Percentiles rank a stretch among this genome's conserved stretches.
Evolutionary conservation across 2,329 filamentous ascomycete genomes (phyloP).

Genomic region (Phyllosticta paracitricarpa): DNA sequence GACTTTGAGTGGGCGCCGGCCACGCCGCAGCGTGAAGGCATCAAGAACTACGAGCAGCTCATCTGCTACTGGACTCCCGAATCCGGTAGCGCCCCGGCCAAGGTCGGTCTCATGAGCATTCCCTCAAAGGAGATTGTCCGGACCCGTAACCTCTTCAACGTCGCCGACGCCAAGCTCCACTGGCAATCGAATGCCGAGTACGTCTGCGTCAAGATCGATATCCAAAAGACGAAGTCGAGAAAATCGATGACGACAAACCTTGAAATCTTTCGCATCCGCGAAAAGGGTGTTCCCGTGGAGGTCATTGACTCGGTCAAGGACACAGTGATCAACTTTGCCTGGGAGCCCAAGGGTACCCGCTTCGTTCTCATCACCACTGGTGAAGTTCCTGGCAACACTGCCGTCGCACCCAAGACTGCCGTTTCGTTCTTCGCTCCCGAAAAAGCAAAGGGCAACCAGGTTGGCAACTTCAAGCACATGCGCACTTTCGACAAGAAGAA

Average conservation of each 20-base stretch:
- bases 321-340: constrained; percentile 98
- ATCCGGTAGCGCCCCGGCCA: constrained; percentile 93
- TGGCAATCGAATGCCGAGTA: constrained; percentile 95
- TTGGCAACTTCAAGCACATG: constrained; percentile 94
- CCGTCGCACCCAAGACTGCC: constrained; percentile 84
- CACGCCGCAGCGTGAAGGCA: constrained; percentile 66
- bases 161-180: constrained; percentile 94
- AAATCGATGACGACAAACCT: constrained; percentile 95
- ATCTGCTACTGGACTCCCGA: constrained; percentile 99
- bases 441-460: constrained; percentile 70
- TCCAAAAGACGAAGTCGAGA: constrained; percentile 93
- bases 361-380: constrained; percentile 96
- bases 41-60: constrained; percentile 90
- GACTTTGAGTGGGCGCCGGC: constrained; percentile 98
- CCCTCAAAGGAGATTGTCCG: constrained; percentile 90
- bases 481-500: constrained; percentile 98
- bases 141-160: constrained; percentile 94
- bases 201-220: constrained; percentile 94
- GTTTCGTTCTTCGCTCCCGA: constrained; percentile 96
- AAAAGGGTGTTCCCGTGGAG: constrained; percentile 97
- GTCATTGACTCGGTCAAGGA: constrained; percentile 97
- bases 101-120: constrained; percentile 92
- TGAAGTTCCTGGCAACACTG: constrained; percentile 66
- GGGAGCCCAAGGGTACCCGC: constrained; percentile 95
- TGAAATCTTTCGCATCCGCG: constrained; percentile 93